These are phyloP conservation scores for Knoxdaviesia capensis DNA, from an alignment of 2,329 filamentous ascomycete species.

Conservation along the genomic window DNA sequence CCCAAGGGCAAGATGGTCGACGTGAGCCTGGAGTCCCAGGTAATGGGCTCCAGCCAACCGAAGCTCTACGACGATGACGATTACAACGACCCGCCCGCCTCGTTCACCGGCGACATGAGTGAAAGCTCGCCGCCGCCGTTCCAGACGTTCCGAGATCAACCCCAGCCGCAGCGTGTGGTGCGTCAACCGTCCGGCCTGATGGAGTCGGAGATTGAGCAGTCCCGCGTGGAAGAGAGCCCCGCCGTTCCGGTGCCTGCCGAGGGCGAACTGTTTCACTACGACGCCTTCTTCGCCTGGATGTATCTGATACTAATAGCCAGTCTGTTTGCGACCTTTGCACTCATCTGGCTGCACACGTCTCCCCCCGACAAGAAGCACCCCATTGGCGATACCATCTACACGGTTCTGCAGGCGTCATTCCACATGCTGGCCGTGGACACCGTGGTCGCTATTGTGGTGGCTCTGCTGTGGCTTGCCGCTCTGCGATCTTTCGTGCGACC, in stretches of 20 bases:
- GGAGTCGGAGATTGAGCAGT: constrained; percentile 26
- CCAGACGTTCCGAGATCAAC: constrained; percentile 30
- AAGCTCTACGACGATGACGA: too few species aligned
- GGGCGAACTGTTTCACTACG: constrained; percentile 58
- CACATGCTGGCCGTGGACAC: constrained; percentile 84
- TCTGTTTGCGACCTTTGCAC: constrained; percentile 70
- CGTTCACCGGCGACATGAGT: constrained; percentile 33
- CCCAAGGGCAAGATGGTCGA: constrained; percentile 60
- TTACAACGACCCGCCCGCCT: constrained; percentile 36
- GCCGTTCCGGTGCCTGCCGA: constrained; percentile 13
- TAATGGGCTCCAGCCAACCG: constrained; percentile 15
- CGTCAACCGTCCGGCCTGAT: constrained; percentile 19
- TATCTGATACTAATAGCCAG: constrained; percentile 72
- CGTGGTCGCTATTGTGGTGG: constrained; percentile 70
- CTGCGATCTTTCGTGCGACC: constrained; percentile 72
- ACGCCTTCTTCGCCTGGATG: constrained; percentile 79
- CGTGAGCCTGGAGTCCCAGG: constrained; percentile 56
- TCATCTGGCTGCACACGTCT: constrained; percentile 79
- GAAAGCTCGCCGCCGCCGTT: constrained; percentile 39
- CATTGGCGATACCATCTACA: constrained; percentile 87
- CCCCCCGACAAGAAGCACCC: constrained; percentile 44
- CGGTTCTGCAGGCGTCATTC: constrained; percentile 67
- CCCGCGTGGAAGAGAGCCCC: constrained; percentile 8
- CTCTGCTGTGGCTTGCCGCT: constrained; percentile 75
- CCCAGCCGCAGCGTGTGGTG: constrained; percentile 18